Evolutionary conservation across 768 basidiomycete genomes (phyloP).

Genomic region (Termitomyces sp.): DNA sequence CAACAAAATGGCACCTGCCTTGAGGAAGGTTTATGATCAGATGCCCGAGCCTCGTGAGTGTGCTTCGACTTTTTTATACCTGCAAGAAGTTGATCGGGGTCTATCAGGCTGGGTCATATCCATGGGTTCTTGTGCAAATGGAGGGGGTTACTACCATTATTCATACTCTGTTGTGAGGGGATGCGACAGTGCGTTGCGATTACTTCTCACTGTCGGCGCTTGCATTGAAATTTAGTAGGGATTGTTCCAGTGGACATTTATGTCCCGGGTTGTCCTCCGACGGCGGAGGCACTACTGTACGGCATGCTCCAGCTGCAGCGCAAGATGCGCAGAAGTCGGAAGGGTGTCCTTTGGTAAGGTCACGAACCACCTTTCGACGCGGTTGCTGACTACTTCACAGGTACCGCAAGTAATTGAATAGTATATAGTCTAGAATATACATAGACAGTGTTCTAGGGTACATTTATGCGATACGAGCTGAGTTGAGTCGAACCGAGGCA

Average conservation of each 20-base stretch:
- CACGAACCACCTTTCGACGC: neutral
- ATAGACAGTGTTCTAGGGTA: slow-evolving; percentile 7
- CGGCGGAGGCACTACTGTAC: slow-evolving; percentile 95
- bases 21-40: slow-evolving; percentile 95
- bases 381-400: slow-evolving; percentile 20
- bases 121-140: slow-evolving; percentile 99
- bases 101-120: slow-evolving; percentile 92
- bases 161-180: slow-evolving; percentile 98
- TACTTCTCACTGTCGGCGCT: neutral
- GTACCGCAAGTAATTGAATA: slow-evolving; percentile 49
- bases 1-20: slow-evolving; percentile 99
- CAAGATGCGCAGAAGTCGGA: slow-evolving; percentile 89
- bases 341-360: slow-evolving; percentile 79
- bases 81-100: neutral
- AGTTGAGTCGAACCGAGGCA: slow-evolving; percentile 1
- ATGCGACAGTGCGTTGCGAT: slow-evolving; percentile 73
- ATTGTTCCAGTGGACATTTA: slow-evolving; percentile 99
- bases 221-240: slow-evolving; percentile 34
- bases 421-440: slow-evolving; percentile 1
- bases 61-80: neutral
- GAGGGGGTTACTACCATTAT: slow-evolving; percentile 96
- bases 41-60: slow-evolving; percentile 93
- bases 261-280: slow-evolving; percentile 92
- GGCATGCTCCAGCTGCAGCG: slow-evolving; percentile 96
- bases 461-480: neutral